Conservation (phyloP, 2,329 filamentous ascomycete species). For the Zymoseptoria tritici region DNA sequence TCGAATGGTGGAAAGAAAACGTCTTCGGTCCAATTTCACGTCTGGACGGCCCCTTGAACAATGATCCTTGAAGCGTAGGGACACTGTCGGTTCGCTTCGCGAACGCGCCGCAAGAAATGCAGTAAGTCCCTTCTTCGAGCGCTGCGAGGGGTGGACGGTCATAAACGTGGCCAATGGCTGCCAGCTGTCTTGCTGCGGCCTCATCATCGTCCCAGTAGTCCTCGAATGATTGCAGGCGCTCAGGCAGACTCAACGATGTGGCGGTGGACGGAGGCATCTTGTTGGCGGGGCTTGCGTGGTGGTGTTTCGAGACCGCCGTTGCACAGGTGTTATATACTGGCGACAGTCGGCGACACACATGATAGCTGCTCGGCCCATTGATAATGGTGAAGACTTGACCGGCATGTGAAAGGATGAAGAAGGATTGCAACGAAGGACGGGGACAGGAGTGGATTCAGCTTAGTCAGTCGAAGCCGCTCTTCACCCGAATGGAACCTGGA, state of each 20-base stretch:
- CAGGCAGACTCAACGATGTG: background rate
- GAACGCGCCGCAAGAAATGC: slow-evolving; percentile 23
- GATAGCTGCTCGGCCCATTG: no score
- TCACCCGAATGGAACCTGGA: background rate
- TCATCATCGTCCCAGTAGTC: slow-evolving; percentile 20
- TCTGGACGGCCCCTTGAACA: slow-evolving; percentile 1
- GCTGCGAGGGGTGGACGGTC: slow-evolving; percentile 26
- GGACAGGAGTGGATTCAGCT: background rate
- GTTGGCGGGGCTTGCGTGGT: background rate
- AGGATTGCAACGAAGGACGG: no score
- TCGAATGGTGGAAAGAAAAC: background rate
- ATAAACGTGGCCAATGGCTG: slow-evolving; percentile 27
- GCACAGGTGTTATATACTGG: no score
- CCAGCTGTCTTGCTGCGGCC: slow-evolving; percentile 23
- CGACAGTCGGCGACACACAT: no score
- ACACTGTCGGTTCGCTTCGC: slow-evolving; percentile 20
- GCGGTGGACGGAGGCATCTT: background rate
- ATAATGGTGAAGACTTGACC: no score
- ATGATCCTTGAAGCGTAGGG: slow-evolving; percentile 15
- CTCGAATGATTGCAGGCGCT: background rate
- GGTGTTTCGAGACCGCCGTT: background rate
- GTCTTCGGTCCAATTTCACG: slow-evolving; percentile 11
- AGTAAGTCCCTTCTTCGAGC: slow-evolving; percentile 26
- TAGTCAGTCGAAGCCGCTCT: background rate
- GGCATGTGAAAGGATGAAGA: no score